Percentiles rank a stretch among this genome's conserved stretches.
Evolutionary conservation across 1,284 basidiomycete genomes (phyloP).

Genomic region (Cutaneotrichosporon sp.): DNA sequence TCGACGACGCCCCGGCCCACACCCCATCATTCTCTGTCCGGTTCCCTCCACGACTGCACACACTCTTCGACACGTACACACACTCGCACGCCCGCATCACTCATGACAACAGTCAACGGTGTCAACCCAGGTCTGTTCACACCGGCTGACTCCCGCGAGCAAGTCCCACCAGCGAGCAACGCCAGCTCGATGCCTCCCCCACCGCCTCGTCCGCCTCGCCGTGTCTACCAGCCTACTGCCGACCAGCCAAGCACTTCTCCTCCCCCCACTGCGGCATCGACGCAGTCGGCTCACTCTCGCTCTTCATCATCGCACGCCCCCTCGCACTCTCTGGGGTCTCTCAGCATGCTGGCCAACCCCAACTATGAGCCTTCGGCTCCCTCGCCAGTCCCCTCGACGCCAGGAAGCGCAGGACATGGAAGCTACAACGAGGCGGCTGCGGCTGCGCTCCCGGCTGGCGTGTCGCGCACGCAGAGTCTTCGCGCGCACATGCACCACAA

Average conservation of each 20-base stretch:
- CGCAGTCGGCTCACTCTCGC: slow-evolving; percentile 27
- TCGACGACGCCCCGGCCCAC: slow-evolving; percentile 1
- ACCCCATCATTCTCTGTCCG: background rate
- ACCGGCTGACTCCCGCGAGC: slow-evolving; percentile 7
- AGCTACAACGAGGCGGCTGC: background rate
- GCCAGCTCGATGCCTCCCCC: slow-evolving; percentile 24
- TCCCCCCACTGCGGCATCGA: slow-evolving; percentile 22
- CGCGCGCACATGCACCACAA: slow-evolving; percentile 36
- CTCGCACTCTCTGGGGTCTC: slow-evolving; percentile 44
- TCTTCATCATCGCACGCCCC: slow-evolving; percentile 34
- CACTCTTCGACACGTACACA: background rate
- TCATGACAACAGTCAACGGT: slow-evolving; percentile 11
- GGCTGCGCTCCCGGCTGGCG: slow-evolving; percentile 23
- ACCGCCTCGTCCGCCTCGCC: slow-evolving; percentile 45
- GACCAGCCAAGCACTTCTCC: slow-evolving; percentile 20
- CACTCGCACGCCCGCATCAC: background rate
- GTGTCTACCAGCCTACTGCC: slow-evolving; percentile 30
- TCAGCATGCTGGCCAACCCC: slow-evolving; percentile 33
- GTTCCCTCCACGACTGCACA: background rate
- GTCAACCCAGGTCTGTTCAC: slow-evolving; percentile 29
- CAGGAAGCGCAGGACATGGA: slow-evolving; percentile 14
- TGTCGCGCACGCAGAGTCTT: slow-evolving; percentile 48
- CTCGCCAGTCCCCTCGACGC: slow-evolving; percentile 21
- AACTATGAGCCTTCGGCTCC: slow-evolving; percentile 7
- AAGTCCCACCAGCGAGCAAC: background rate